phyloP scores from a whole-genome alignment of 2,329 filamentous ascomycete species.

The Apiospora pterosperma region DNA sequence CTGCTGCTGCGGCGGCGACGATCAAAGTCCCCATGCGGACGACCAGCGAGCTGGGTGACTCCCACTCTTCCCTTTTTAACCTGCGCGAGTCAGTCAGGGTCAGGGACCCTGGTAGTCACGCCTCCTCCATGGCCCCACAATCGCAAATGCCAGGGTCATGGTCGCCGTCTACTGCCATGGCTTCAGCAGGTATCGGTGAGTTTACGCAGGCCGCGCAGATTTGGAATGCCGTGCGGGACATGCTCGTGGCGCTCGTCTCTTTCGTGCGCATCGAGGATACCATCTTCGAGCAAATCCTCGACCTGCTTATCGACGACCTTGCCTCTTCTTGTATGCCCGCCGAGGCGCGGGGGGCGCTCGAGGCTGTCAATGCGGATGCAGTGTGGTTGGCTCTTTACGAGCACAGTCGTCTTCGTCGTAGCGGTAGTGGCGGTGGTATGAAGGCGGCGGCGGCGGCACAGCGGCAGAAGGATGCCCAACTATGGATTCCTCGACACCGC shows the following conservation, averaged over 20 bases:
- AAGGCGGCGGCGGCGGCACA: neutral
- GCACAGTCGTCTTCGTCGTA: slow-evolving; percentile 13
- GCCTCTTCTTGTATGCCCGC: slow-evolving; percentile 37
- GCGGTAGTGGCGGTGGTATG: neutral
- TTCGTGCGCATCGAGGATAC: slow-evolving; percentile 64
- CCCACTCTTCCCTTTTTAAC: neutral
- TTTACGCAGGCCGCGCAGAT: slow-evolving; percentile 61
- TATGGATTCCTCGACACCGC: neutral
- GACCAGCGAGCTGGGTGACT: neutral
- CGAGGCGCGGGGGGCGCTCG: slow-evolving; percentile 52
- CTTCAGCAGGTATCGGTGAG: slow-evolving; percentile 42
- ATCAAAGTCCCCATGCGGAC: neutral
- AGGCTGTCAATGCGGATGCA: slow-evolving; percentile 66
- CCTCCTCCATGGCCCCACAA: neutral
- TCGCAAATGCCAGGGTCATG: no score
- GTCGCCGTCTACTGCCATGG: slow-evolving; percentile 8
- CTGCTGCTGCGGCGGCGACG: neutral
- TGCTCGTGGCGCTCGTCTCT: slow-evolving; percentile 59
- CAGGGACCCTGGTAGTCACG: slow-evolving; percentile 8
- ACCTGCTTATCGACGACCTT: slow-evolving; percentile 53
- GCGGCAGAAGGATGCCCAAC: neutral
- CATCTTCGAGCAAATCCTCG: slow-evolving; percentile 68
- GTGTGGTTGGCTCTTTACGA: slow-evolving; percentile 67
- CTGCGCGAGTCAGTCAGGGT: slow-evolving; percentile 12
- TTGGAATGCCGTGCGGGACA: slow-evolving; percentile 58